These are phyloP conservation scores for Moelleriella libera DNA, from an alignment of 2,329 filamentous ascomycete species.

Conservation along the genomic window DNA sequence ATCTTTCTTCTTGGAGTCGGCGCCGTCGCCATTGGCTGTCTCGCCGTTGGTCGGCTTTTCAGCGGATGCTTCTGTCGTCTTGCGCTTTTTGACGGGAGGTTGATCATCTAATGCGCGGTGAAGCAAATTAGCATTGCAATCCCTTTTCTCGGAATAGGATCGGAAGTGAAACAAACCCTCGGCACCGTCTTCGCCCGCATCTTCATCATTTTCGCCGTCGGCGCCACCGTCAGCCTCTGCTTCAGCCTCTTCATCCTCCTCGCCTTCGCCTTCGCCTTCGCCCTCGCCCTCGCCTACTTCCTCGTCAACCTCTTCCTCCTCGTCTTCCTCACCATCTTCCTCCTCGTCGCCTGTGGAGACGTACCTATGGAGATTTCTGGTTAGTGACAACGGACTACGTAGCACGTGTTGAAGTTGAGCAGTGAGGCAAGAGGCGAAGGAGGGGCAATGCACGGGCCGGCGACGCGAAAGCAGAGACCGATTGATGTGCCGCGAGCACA, in stretches of 20 bases:
- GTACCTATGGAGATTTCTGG: conserved; percentile 13
- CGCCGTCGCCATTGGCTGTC: conserved; percentile 14
- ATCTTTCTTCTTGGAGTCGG: conserved; percentile 14
- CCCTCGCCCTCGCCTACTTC: conserved; percentile 23
- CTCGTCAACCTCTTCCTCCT: conserved; percentile 21
- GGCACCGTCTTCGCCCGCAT: not conserved
- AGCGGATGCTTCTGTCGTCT: conserved; percentile 22
- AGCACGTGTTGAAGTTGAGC: too few relatives aligned
- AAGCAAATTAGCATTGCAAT: too few relatives aligned
- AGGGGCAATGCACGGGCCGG: too few relatives aligned
- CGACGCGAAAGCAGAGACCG: too few relatives aligned
- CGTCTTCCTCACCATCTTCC: conserved; percentile 19
- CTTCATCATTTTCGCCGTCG: not conserved
- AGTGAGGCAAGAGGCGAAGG: too few relatives aligned
- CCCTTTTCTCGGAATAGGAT: too few relatives aligned
- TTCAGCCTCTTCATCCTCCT: conserved; percentile 9
- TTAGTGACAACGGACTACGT: not conserved
- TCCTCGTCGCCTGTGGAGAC: conserved; percentile 24
- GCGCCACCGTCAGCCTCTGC: conserved; percentile 12
- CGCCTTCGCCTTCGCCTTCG: conserved; percentile 14
- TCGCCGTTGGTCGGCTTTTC: conserved; percentile 19
- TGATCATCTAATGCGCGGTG: conserved; percentile 15
- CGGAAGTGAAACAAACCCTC: not conserved
- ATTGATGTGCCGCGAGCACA: too few relatives aligned
- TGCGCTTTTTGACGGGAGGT: conserved; percentile 37